phyloP scores from a whole-genome alignment of 352 stramenopile species.

The Globisporangium alternatum region DNA sequence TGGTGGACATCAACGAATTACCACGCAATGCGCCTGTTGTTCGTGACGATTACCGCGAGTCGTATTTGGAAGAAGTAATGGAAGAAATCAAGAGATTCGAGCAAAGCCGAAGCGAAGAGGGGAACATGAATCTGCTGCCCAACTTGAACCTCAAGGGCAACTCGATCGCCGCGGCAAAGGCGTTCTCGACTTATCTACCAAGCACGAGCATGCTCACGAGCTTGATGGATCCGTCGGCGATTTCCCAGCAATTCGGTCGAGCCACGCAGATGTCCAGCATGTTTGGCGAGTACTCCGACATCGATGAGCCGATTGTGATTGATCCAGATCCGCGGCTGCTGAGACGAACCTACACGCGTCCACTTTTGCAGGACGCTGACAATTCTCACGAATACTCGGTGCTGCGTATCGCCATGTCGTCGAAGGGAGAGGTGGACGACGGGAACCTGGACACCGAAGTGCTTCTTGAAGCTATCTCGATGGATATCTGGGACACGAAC shows the following conservation, averaged over 20 bases:
- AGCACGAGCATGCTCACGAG: constrained; percentile 68
- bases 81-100: constrained; percentile 61
- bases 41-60: constrained; percentile 43
- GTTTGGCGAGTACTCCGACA: constrained; percentile 59
- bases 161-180: constrained; percentile 62
- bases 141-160: constrained; percentile 52
- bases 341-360: constrained; percentile 33
- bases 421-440: constrained; percentile 50
- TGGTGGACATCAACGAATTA: constrained; percentile 69
- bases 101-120: constrained; percentile 33
- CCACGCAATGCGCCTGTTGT: constrained; percentile 39
- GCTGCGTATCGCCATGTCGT: constrained; percentile 79
- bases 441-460: constrained; percentile 72
- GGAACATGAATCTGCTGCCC: constrained; percentile 55
- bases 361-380: constrained; percentile 21
- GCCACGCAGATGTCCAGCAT: constrained; percentile 37
- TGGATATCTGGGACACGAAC: constrained; percentile 82
- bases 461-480: constrained; percentile 81
- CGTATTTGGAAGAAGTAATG: constrained; percentile 61
- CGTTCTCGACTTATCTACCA: constrained; percentile 72
- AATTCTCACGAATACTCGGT: constrained; percentile 59
- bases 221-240: constrained; percentile 65
- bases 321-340: constrained; percentile 51
- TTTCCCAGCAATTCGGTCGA: constrained; percentile 44
- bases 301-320: constrained; percentile 52